Evolutionary conservation across 2,329 filamentous ascomycete species (phyloP), one percentile per base, ranked within the genome.

Genomic region (Calonectria hongkongensis): DNA sequence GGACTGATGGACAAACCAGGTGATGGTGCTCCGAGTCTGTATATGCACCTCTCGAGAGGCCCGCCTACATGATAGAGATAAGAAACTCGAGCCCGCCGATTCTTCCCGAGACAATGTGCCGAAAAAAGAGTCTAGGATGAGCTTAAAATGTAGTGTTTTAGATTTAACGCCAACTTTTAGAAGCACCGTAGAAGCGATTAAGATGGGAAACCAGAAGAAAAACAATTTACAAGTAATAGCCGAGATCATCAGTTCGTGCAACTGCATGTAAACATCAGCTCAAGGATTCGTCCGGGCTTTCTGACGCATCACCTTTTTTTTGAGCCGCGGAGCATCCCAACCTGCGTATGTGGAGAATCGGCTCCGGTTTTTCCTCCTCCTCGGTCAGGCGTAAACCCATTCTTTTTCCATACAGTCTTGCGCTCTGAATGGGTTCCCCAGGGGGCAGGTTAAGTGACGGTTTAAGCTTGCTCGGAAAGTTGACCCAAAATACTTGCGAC

Each of bases 391-490:
- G 54, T 15, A 41, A 60, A 60, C 36, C 54, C 54, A 60, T 60
- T 60, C 2, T 60, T 60, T 60, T 60, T n/a, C 21, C 21, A 41
- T 41, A 36, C 51, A 41, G 16, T 60, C 54, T 15, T 39, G 33
- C 27, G 25, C 58, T 21, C 25, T 30, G 27, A 47, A 47, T 28
- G 65, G 43, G 15, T 60, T 60, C 41, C 66, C 51, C 66, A 21
- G 28, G 30, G 21, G 51, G 21, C 21, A 41, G 54, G 36, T 48
- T 48, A 48, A 25, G 33, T 51, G 36, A 18, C 51, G 25, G 43
- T 41, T 60, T 68, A 60, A 68, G 65, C 65, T 68, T 68, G 65
- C 8, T 58, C 21, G 18, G 36, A 58, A 36, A 56, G 65, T 68
- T 60, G 50, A 48, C 33, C 51, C 30, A 18, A 43, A 47, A 47